Evolutionary conservation across 768 basidiomycete species (phyloP), one percentile per base, ranked within the genome.

Genomic region (Tylopilus vinaceipallidus): DNA sequence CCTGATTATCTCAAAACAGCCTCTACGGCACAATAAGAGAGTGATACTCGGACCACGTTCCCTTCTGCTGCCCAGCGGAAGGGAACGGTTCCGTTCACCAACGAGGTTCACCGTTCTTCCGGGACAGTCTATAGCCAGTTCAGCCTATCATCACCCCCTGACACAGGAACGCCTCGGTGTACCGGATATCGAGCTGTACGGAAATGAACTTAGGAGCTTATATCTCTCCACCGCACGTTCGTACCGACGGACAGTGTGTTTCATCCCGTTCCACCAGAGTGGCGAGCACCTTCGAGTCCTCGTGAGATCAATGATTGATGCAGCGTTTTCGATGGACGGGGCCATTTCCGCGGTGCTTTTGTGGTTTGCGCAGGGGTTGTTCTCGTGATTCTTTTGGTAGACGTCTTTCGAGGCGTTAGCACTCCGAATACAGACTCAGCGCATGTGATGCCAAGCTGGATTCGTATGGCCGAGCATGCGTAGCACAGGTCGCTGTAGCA

Each of bases 111-210:
- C 33, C 41, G 36, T 45, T 49, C 36, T 33, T 63, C 47, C 35
- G 14, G 53, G 62, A 55, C 42, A 66, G 9, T 16, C 42, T 40
- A 53, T 65, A 57, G 53, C 63, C 61, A 50, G 55, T 63, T 66
- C 61, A 52, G 50, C 55, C 50, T 24, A 35, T 42, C 38, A 19
- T 42, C 11, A 1, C 16, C 54, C 51, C 59, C 54, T 52, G 51
- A 22, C 19, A 50, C 55, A 63, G 64, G 62, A 64, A 64, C 58
- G 39, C 62, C 62, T 64, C 62, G 63, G 62, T 50, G 38, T 39
- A 44, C 32, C 64, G 62, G 64, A 53, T 44, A 45, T 55, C 64
- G 62, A 52, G 44, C 46, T 39, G 23, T 55, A 38, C 62, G 62
- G 62, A 64, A 52, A 64, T 64, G 64, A 64, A 64, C 41, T 16